phyloP scores from a whole-genome alignment of 2,329 filamentous ascomycete species.

The Ceratocystis alfenasii region DNA sequence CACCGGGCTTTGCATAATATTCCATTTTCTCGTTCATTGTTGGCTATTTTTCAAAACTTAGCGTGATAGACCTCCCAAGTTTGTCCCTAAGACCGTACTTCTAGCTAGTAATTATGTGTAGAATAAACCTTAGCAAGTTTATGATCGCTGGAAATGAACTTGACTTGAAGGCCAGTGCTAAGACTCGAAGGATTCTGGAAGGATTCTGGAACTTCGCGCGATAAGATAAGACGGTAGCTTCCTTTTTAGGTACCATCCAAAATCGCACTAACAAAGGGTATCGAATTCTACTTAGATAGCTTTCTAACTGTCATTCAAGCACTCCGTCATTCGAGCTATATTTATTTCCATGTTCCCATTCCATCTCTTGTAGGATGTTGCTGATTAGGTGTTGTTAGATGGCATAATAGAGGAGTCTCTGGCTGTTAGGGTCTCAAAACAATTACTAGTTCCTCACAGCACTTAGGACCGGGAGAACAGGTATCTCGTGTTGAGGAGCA shows the following conservation, averaged over 20 bases:
- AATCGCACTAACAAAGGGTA: too few species aligned
- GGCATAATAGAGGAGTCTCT: too few species aligned
- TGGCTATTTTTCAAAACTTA: neutral
- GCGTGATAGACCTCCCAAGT: too few species aligned
- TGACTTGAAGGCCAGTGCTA: neutral
- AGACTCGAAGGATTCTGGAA: neutral
- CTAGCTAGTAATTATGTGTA: too few species aligned
- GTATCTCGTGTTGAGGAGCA: too few species aligned
- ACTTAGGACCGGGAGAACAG: too few species aligned
- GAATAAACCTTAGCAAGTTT: too few species aligned
- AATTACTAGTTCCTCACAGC: too few species aligned
- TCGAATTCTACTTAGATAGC: neutral
- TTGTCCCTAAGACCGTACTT: too few species aligned
- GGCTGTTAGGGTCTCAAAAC: too few species aligned
- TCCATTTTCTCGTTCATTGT: slow-evolving; percentile 16
- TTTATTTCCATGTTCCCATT: neutral
- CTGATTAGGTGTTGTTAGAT: too few species aligned
- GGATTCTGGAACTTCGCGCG: neutral
- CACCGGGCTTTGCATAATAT: neutral
- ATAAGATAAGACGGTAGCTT: slow-evolving; percentile 10
- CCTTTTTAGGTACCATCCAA: slow-evolving; percentile 1
- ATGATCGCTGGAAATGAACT: neutral
- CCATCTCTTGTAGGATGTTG: too few species aligned
- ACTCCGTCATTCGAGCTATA: neutral
- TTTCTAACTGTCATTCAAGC: neutral